A percentile compares a stretch with the other conserved stretches of the same genome.
phyloP scores from a whole-genome alignment of 805 yeast genomes.

The Torulaspora delbrueckii region DNA sequence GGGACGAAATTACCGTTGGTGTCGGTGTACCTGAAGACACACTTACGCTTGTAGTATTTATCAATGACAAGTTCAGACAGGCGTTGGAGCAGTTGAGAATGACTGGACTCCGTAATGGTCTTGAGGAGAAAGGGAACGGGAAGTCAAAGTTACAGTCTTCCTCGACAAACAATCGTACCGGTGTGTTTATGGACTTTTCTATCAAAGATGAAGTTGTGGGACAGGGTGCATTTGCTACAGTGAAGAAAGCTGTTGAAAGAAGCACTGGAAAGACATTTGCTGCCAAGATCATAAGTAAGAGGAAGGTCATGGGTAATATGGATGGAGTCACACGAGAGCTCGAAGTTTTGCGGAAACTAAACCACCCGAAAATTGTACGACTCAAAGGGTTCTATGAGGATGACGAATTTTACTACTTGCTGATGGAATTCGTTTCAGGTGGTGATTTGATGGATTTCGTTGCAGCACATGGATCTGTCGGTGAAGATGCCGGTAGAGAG shows the following conservation, averaged over 20 bases:
- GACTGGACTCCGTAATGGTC: constrained; percentile 6
- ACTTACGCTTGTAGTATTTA: constrained; percentile 43
- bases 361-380: constrained; percentile 81
- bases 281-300: constrained; percentile 79
- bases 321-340: constrained; percentile 84
- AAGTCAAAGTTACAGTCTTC: constrained; percentile 10
- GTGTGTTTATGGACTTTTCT: constrained; percentile 66
- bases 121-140: not conserved
- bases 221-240: constrained; percentile 98
- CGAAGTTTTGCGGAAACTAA: constrained; percentile 66
- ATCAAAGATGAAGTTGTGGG: constrained; percentile 84
- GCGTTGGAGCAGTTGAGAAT: constrained; percentile 20
- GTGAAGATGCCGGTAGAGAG: constrained; percentile 85
- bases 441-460: constrained; percentile 98
- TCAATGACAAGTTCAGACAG: constrained; percentile 37
- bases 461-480: constrained; percentile 84
- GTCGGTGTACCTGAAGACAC: constrained; percentile 74
- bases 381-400: constrained; percentile 85
- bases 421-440: constrained; percentile 94
- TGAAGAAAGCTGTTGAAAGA: constrained; percentile 83
- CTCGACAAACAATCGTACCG: constrained; percentile 25
- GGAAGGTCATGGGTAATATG: constrained; percentile 72
- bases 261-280: constrained; percentile 83
- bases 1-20: constrained; percentile 91
- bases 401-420: constrained; percentile 69